Evolutionary conservation across 2,329 filamentous ascomycete species (phyloP).

Genomic region (Magnaporthiopsis rhizophila): DNA sequence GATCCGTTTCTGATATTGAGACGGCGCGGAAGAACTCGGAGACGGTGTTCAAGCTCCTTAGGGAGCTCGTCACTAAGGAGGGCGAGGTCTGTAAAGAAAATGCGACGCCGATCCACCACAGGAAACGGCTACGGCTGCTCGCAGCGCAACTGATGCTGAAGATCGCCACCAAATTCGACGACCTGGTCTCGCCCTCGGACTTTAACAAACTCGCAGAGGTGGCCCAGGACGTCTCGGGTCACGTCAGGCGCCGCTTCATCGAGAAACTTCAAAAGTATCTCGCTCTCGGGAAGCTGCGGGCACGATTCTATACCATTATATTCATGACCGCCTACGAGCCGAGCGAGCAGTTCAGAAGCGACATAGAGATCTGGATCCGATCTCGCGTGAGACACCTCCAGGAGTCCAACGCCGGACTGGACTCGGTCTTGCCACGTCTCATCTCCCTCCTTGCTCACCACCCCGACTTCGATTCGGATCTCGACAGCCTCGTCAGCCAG

Average conservation of each 20-base stretch:
- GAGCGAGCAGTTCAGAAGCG: conserved; percentile 59
- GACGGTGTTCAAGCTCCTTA: conserved; percentile 66
- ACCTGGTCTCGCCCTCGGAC: conserved; percentile 59
- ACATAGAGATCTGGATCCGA: conserved; percentile 80
- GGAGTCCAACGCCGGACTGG: conserved; percentile 53
- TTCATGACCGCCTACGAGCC: conserved; percentile 92
- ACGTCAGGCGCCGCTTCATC: conserved; percentile 73
- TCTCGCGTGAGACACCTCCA: conserved; percentile 64
- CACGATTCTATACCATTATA: conserved; percentile 80
- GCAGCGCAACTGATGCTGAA: conserved; percentile 79
- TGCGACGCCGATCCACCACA: conserved; percentile 70
- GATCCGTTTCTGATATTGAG: conserved; percentile 34
- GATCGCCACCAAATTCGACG: conserved; percentile 75
- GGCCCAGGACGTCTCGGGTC: conserved; percentile 65
- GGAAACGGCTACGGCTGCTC: conserved; percentile 69
- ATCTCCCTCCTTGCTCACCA: conserved; percentile 88
- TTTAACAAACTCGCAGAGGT: conserved; percentile 80
- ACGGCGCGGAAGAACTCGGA: conserved; percentile 42
- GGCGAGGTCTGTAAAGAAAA: conserved; percentile 73
- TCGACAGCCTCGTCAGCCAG: conserved; percentile 69
- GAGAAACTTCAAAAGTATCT: conserved; percentile 88
- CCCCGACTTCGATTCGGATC: conserved; percentile 68
- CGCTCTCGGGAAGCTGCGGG: conserved; percentile 58
- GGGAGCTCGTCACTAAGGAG: conserved; percentile 63
- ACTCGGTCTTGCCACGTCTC: conserved; percentile 72